Conservation (phyloP, 495 filamentous ascomycete species). For the Antarctomyces pellizariae region DNA sequence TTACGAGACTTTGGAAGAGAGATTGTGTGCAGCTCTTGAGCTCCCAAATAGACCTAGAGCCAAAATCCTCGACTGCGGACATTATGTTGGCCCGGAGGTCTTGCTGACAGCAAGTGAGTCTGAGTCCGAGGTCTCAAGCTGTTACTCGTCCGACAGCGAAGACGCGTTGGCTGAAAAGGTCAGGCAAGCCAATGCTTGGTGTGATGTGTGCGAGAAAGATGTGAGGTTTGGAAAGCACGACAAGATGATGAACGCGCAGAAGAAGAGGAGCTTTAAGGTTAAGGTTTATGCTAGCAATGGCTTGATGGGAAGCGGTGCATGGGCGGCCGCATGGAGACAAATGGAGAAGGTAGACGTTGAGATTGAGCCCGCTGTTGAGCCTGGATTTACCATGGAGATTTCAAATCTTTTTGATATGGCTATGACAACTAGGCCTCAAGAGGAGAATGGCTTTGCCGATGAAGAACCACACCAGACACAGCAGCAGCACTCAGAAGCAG, state of each 20-base stretch:
- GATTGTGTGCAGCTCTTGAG: conserved; percentile 71
- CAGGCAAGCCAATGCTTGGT: no score
- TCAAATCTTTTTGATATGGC: conserved; percentile 20
- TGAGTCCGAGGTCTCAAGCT: conserved; percentile 18
- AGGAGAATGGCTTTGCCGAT: conserved; percentile 15
- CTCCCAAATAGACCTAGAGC: conserved; percentile 36
- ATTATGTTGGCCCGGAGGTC: conserved; percentile 30
- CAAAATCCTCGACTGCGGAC: conserved; percentile 55
- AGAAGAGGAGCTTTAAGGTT: conserved; percentile 47
- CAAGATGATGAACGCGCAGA: conserved; percentile 8
- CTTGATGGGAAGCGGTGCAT: conserved; percentile 73
- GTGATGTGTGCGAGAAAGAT: conserved; percentile 30
- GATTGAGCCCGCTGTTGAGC: conserved; percentile 38
- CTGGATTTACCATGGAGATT: conserved; percentile 18
- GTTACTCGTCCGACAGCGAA: conserved; percentile 13
- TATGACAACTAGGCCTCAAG: conserved; percentile 11
- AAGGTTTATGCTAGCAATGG: conserved; percentile 87
- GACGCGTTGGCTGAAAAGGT: conserved; percentile 22
- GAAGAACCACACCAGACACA: conserved; percentile 3
- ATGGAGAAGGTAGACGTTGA: conserved; percentile 97
- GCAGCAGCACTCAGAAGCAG: conserved; percentile 12
- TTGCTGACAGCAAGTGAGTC: conserved; percentile 17
- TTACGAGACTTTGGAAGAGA: conserved; percentile 79
- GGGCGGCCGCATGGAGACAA: conserved; percentile 83
- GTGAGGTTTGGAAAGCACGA: conserved; percentile 16